phyloP scores from a whole-genome alignment of 2,329 filamentous ascomycete species.

The Byssochlamys sp. region DNA sequence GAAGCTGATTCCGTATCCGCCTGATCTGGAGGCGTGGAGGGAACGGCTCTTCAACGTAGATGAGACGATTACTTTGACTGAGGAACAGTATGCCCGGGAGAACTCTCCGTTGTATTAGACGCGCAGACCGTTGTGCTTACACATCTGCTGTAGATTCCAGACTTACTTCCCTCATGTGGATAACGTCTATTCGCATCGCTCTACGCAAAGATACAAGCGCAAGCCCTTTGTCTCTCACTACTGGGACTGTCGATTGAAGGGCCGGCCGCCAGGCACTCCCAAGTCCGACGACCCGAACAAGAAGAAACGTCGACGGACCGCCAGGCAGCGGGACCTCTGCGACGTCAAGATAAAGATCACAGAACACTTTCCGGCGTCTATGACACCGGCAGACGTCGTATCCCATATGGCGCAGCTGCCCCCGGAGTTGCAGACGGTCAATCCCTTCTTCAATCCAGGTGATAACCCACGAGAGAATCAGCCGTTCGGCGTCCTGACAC shows the following conservation, averaged over 20 bases:
- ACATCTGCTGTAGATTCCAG: constrained; percentile 49
- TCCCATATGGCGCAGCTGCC: constrained; percentile 4
- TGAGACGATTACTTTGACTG: constrained; percentile 59
- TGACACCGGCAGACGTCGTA: constrained; percentile 9
- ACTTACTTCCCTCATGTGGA: constrained; percentile 76
- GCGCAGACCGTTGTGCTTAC: constrained; percentile 6
- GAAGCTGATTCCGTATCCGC: constrained; percentile 56
- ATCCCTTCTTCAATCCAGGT: constrained; percentile 14
- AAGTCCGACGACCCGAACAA: constrained; percentile 72
- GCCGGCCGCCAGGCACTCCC: constrained; percentile 65
- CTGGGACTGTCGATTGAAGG: constrained; percentile 75
- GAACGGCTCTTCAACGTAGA: constrained; percentile 66
- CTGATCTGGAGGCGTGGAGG: constrained; percentile 59
- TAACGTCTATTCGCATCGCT: constrained; percentile 76
- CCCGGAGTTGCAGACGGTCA: constrained; percentile 16
- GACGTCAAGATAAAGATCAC: constrained; percentile 82
- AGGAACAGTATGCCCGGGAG: constrained; percentile 54
- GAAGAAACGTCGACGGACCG: constrained; percentile 69
- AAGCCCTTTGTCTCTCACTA: constrained; percentile 77
- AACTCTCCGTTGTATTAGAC: constrained; percentile 1
- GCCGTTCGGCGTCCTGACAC: constrained; percentile 37
- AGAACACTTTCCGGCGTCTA: constrained; percentile 57
- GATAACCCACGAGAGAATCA: constrained; percentile 11
- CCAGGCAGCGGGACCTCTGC: constrained; percentile 68
- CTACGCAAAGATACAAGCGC: constrained; percentile 69